Evolutionary conservation across 805 yeast species (phyloP).

Genomic region (Monosporozyma servazzii): DNA sequence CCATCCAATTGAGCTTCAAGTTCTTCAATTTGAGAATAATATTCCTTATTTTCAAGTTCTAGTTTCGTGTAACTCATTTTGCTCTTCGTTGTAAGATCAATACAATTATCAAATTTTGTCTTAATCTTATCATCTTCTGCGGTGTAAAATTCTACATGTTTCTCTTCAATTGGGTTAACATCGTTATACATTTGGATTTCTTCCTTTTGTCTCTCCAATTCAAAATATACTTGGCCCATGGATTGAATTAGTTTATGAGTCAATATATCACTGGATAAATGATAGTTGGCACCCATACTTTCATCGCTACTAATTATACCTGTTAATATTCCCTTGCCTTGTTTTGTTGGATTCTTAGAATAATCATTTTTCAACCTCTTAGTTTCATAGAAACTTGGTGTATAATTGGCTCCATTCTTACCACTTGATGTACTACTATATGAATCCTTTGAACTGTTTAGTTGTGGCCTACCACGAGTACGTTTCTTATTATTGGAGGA

Average conservation of each 20-base stretch:
- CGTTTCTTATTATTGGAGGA: constrained; percentile 19
- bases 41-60: constrained; percentile 25
- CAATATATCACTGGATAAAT: constrained; percentile 33
- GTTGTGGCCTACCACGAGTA: constrained; percentile 12
- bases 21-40: constrained; percentile 18
- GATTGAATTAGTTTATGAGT: constrained; percentile 58
- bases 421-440: background rate
- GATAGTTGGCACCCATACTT: constrained; percentile 27
- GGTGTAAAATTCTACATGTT: constrained; percentile 36
- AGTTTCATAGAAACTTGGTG: constrained; percentile 41
- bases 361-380: constrained; percentile 61
- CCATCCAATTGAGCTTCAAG: constrained; percentile 15
- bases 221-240: constrained; percentile 40
- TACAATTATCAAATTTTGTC: constrained; percentile 37
- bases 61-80: constrained; percentile 26
- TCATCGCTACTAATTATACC: constrained; percentile 40
- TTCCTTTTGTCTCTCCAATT: constrained; percentile 34
- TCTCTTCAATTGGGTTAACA: constrained; percentile 33
- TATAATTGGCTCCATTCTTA: constrained; percentile 1
- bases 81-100: constrained; percentile 10
- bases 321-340: constrained; percentile 38
- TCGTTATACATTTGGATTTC: constrained; percentile 42
- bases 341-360: constrained; percentile 57
- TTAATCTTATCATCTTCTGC: constrained; percentile 39
- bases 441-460: background rate